Percentiles rank a stretch among this genome's conserved stretches.
Evolutionary conservation across 176 grass and related monocot genomes (phyloP).

Genomic region (Carex myosuroides): DNA sequence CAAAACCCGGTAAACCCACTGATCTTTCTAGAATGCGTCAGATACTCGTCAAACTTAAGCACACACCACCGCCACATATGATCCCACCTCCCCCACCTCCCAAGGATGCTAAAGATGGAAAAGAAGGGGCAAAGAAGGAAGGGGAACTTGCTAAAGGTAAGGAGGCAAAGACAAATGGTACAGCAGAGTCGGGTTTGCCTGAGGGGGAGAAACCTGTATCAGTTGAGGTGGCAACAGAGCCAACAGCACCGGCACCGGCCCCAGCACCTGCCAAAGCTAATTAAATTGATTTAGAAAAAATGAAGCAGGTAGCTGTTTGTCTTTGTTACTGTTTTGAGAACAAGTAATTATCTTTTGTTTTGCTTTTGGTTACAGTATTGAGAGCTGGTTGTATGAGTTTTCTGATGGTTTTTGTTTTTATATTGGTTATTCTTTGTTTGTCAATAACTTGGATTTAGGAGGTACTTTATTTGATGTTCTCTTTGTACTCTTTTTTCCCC

Average conservation of each 20-base stretch:
- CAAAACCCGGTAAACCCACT: constrained; percentile 60
- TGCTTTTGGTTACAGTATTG: constrained; percentile 4
- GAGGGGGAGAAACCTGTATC: background rate
- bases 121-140: constrained; percentile 2
- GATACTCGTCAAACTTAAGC: constrained; percentile 47
- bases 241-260: background rate
- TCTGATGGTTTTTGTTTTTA: constrained; percentile 6
- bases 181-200: background rate
- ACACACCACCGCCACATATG: constrained; percentile 52
- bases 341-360: constrained; percentile 15
- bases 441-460: constrained; percentile 28
- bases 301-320: constrained; percentile 14
- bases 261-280: background rate
- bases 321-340: constrained; percentile 17
- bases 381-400: constrained; percentile 4
- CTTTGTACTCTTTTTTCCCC: background rate
- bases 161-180: background rate
- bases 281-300: constrained; percentile 7
- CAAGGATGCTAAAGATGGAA: constrained; percentile 17
- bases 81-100: constrained; percentile 16
- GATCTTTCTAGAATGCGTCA: constrained; percentile 68
- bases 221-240: background rate
- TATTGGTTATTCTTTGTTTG: constrained; percentile 28
- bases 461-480: background rate
- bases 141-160: constrained; percentile 13